These are phyloP conservation scores for Teunomyces panamensis DNA, from an alignment of 805 yeast genomes.

Conservation along the genomic window DNA sequence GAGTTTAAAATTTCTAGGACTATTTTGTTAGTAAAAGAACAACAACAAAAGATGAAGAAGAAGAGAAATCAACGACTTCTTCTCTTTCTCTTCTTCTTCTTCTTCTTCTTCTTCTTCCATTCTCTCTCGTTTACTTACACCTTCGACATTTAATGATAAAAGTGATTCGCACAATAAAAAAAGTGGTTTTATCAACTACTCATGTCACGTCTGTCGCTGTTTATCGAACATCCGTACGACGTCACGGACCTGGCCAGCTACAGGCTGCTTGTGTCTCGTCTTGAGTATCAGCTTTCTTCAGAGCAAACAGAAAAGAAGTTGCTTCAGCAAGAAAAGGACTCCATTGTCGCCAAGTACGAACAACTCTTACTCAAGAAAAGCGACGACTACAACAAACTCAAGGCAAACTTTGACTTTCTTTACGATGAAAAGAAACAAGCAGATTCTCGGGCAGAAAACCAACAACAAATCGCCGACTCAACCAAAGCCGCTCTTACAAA, in stretches of 20 bases:
- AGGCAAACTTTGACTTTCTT: slow-evolving; percentile 35
- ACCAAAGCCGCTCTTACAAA: slow-evolving; percentile 10
- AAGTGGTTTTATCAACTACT: not conserved
- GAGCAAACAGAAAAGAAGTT: slow-evolving; percentile 34
- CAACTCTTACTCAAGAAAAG: slow-evolving; percentile 31
- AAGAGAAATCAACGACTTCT: no score
- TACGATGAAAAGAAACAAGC: slow-evolving; percentile 32
- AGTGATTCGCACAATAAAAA: not conserved
- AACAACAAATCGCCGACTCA: slow-evolving; percentile 20
- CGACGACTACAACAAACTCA: slow-evolving; percentile 29
- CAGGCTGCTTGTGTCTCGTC: slow-evolving; percentile 19
- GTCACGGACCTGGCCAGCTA: slow-evolving; percentile 8
- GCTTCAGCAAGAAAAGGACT: slow-evolving; percentile 24
- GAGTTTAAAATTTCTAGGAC: slow-evolving; percentile 92
- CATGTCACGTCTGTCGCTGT: slow-evolving; percentile 19
- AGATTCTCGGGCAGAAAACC: slow-evolving; percentile 31
- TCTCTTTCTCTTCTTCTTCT: no score
- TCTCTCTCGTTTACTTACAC: slow-evolving; percentile 33
- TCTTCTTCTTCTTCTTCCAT: no score
- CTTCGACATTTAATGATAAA: slow-evolving; percentile 37
- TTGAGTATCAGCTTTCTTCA: slow-evolving; percentile 33
- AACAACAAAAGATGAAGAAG: no score
- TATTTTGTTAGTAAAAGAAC: slow-evolving; percentile 16
- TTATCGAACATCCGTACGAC: slow-evolving; percentile 23
- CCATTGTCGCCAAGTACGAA: slow-evolving; percentile 18